phyloP scores from a whole-genome alignment of 495 filamentous ascomycete species.

The Evernia prunastri region DNA sequence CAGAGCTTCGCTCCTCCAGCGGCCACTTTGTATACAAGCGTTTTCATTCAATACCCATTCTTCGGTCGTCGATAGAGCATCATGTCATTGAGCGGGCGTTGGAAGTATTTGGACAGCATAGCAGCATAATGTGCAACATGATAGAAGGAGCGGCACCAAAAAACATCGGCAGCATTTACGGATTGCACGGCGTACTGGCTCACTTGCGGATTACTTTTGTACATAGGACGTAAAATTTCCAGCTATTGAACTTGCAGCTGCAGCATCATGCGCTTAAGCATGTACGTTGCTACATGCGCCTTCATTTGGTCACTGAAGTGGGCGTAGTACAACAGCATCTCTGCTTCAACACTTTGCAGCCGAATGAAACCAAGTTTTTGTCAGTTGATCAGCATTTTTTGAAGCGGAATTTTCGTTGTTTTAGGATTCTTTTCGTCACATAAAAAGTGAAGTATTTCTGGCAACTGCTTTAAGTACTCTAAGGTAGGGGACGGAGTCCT shows the following conservation, averaged over 20 bases:
- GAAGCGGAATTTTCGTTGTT: background rate
- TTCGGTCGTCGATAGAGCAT: slow-evolving; percentile 19
- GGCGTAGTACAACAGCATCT: background rate
- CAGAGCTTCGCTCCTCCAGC: background rate
- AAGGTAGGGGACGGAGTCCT: no score
- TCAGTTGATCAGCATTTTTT: background rate
- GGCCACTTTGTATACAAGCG: slow-evolving; percentile 6
- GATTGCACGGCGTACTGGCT: slow-evolving; percentile 10
- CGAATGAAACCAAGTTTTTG: background rate
- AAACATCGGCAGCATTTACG: slow-evolving; percentile 17
- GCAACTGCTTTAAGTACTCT: no score
- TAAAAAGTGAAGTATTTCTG: no score
- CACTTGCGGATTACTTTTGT: slow-evolving; percentile 5
- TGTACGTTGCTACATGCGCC: background rate
- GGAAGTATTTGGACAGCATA: slow-evolving; percentile 12
- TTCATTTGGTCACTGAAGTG: background rate
- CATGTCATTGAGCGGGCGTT: slow-evolving; percentile 19
- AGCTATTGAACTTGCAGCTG: background rate
- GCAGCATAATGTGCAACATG: slow-evolving; percentile 15
- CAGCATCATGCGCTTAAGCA: slow-evolving; percentile 4
- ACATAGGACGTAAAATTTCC: slow-evolving; percentile 10
- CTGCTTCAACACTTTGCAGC: background rate
- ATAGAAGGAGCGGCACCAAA: slow-evolving; percentile 17
- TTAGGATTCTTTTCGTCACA: background rate
- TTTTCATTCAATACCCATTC: slow-evolving; percentile 13